Evolutionary conservation across 2,329 filamentous ascomycete genomes (phyloP).

Genomic region (Phyllosticta paracitricarpa): DNA sequence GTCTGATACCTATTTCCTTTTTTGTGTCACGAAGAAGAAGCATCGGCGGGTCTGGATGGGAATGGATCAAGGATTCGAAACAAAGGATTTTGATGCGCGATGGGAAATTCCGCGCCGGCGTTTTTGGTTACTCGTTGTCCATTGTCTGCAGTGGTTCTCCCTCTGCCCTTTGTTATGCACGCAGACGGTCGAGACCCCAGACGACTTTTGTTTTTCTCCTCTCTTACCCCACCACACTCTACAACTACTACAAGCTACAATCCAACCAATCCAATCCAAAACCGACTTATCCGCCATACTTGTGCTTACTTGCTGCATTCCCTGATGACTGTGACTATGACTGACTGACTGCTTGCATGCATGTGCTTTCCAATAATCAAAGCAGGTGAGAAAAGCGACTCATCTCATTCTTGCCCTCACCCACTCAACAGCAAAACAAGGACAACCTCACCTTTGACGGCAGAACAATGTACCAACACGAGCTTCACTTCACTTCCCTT

Average conservation of each 20-base stretch:
- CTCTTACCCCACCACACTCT: neutral
- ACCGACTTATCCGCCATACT: too few species aligned
- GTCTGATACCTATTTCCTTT: neutral
- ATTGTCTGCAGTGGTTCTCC: neutral
- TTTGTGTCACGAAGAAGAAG: neutral
- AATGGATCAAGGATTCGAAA: neutral
- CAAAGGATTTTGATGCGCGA: neutral
- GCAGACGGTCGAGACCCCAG: neutral
- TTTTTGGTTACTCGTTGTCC: neutral
- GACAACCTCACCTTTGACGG: neutral
- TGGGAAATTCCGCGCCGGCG: neutral
- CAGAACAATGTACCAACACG: too few species aligned
- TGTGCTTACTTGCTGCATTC: neutral
- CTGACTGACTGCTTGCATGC: neutral
- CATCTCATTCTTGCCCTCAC: neutral
- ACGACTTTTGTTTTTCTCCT: neutral
- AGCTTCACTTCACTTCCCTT: too few species aligned
- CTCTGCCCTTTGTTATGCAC: neutral
- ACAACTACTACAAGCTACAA: neutral
- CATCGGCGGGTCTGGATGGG: neutral
- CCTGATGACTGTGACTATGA: neutral
- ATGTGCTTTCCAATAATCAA: neutral
- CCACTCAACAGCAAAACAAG: neutral
- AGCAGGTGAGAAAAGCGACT: neutral
- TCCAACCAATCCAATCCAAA: neutral